Evolutionary conservation across 2,329 filamentous ascomycete genomes (phyloP).

Genomic region (Thielaviopsis musarum): DNA sequence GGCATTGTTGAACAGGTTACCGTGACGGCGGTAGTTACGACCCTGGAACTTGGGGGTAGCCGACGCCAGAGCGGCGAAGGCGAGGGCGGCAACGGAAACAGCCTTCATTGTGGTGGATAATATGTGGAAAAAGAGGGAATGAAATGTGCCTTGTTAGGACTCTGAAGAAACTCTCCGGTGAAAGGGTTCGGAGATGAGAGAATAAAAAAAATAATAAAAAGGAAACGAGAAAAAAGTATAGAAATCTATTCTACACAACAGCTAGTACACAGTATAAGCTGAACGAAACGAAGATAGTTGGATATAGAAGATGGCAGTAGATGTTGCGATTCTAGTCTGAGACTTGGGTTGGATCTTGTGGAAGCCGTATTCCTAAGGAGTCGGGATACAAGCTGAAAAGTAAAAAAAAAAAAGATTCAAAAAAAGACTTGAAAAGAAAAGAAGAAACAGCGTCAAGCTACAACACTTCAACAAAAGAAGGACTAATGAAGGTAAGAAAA

Average conservation of each 20-base stretch:
- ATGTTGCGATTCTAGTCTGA: background rate
- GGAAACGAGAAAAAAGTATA: slow-evolving; percentile 5
- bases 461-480: slow-evolving; percentile 12
- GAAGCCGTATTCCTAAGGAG: background rate
- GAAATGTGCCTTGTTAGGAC: background rate
- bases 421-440: background rate
- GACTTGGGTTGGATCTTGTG: background rate
- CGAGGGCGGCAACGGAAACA: slow-evolving; percentile 9
- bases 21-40: slow-evolving; percentile 7
- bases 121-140: background rate
- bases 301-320: background rate
- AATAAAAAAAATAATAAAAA: slow-evolving; percentile 10
- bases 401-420: background rate
- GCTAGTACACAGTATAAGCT: slow-evolving; percentile 7
- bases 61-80: slow-evolving; percentile 7
- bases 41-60: slow-evolving; percentile 9
- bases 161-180: background rate
- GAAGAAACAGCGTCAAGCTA: slow-evolving; percentile 11
- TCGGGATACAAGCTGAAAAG: background rate
- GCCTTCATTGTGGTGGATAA: slow-evolving; percentile 8
- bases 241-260: slow-evolving; percentile 7
- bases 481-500: slow-evolving; percentile 15
- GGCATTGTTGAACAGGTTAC: background rate
- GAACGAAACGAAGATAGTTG: background rate
- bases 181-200: background rate